Evolutionary conservation across 2,329 filamentous ascomycete species (phyloP), one percentile per base, ranked within the genome.

Genomic region (Alternaria ethzedia): DNA sequence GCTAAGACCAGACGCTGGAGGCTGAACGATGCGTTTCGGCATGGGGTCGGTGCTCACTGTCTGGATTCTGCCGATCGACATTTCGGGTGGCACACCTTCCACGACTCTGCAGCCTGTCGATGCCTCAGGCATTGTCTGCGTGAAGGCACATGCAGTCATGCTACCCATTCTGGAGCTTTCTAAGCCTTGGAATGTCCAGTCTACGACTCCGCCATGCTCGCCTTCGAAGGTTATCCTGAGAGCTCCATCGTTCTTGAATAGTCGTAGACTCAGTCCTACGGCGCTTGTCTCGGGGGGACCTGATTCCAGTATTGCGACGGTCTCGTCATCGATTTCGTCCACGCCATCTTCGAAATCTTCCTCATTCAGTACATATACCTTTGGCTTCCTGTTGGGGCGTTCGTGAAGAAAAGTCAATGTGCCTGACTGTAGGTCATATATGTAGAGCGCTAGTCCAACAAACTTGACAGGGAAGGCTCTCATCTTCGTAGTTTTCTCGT

Each of bases 231-330:
- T 28, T 10, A 17, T 1, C 4, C 0, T 26, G 9, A 49, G 23
- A 0, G 2, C 10, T 7, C 46, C 23, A 10, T 49, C 46, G 46
- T 49, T 49, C 10, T 28, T 26, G 9, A 17, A 0, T 10, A 49
- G 6, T 1, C 23, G 20, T 2, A 49, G n/a, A 17, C 46, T 20
- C 15, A 49, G 23, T 2, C 46, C 46, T 5, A 49, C 46, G 0
- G 46, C 46, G 26, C 46, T 49, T 8, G 15, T 0, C 6, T 49
- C 46, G n/a, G n/a, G n/a, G n/a, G n/a, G n/a, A n/a, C n/a, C n/a
- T n/a, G n/a, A 1, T 1, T 17, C 23, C 9, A 4, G 3, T 0
- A 0, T 3, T 28, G 23, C 1, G 6, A 6, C 15, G 2, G 9
- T 11, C 8, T n/a, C 12, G 13, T 26, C 23, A n/a, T 17, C 8